Evolutionary conservation across 345 rosid species (phyloP).

Genomic region (Xanthoceras sorbifolium): DNA sequence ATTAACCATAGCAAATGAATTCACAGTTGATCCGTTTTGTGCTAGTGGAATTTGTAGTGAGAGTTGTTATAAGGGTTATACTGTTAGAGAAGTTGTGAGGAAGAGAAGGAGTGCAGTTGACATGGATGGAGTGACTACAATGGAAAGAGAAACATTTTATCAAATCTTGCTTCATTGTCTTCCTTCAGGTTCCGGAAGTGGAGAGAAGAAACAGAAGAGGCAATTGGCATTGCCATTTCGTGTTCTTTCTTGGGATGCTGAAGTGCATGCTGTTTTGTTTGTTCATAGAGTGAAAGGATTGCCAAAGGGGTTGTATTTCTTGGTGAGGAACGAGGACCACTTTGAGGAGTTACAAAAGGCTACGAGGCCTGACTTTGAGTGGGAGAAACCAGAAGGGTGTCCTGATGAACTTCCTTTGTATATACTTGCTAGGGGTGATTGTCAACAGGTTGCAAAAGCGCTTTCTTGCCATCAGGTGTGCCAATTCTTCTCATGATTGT

Average conservation of each 20-base stretch:
- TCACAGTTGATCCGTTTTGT: constrained; percentile 40
- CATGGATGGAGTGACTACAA: constrained; percentile 72
- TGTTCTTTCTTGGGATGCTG: constrained; percentile 81
- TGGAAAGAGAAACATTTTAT: constrained; percentile 64
- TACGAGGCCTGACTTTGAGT: constrained; percentile 56
- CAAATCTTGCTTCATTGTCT: constrained; percentile 87
- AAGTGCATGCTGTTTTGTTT: constrained; percentile 86
- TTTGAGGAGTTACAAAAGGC: constrained; percentile 55
- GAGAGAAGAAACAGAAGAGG: constrained; percentile 52
- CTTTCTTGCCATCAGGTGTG: constrained; percentile 86
- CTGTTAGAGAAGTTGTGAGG: constrained; percentile 62
- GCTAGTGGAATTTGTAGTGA: constrained; percentile 50
- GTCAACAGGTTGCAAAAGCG: constrained; percentile 59
- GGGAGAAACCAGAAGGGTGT: constrained; percentile 84
- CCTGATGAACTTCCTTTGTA: constrained; percentile 69
- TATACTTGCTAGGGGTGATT: constrained; percentile 60
- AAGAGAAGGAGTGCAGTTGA: constrained; percentile 91
- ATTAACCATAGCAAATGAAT: constrained; percentile 26
- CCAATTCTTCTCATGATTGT: not conserved
- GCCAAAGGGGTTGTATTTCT: constrained; percentile 76
- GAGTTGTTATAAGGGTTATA: constrained; percentile 49
- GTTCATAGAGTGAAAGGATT: constrained; percentile 76
- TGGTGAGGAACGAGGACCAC: constrained; percentile 88
- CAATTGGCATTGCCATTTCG: constrained; percentile 74
- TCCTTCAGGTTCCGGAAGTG: constrained; percentile 62